phyloP scores from a whole-genome alignment of 2,329 filamentous ascomycete genomes.

The Fusarium devonianum region DNA sequence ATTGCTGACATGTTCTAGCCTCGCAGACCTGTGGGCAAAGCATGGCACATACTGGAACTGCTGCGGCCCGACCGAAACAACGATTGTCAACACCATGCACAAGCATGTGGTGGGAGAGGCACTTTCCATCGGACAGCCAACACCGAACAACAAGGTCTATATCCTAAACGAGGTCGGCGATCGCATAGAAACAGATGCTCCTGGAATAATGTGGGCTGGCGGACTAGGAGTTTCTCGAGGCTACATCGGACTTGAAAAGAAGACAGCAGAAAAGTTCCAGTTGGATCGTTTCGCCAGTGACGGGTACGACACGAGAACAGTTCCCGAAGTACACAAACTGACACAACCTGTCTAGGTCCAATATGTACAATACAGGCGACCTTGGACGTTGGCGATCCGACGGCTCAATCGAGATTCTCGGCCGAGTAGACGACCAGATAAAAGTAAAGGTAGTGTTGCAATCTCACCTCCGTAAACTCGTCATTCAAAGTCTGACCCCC shows the following conservation, averaged over 20 bases:
- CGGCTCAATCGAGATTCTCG: conserved; percentile 62
- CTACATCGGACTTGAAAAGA: conserved; percentile 60
- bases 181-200: conserved; percentile 55
- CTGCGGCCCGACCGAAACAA: conserved; percentile 67
- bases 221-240: conserved; percentile 62
- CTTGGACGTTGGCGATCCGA: conserved; percentile 61
- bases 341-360: conserved; percentile 43
- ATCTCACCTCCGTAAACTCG: not conserved
- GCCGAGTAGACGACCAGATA: conserved; percentile 67
- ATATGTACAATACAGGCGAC: conserved; percentile 69
- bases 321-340: not conserved
- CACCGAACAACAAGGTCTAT: conserved; percentile 62
- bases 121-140: conserved; percentile 62
- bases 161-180: conserved; percentile 56
- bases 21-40: conserved; percentile 64
- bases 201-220: conserved; percentile 65
- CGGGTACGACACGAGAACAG: conserved; percentile 50
- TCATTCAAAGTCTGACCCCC: conserved; percentile 11
- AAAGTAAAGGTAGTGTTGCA: conserved; percentile 60
- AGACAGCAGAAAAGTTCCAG: conserved; percentile 59
- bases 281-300: conserved; percentile 59
- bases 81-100: conserved; percentile 65
- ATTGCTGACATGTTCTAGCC: conserved; percentile 35
- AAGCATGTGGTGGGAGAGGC: conserved; percentile 54
- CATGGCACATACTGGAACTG: conserved; percentile 61